Evolutionary conservation across 805 yeast genomes (phyloP), one percentile per base, ranked within the genome.

Genomic region (Scheffersomyces stipitis): DNA sequence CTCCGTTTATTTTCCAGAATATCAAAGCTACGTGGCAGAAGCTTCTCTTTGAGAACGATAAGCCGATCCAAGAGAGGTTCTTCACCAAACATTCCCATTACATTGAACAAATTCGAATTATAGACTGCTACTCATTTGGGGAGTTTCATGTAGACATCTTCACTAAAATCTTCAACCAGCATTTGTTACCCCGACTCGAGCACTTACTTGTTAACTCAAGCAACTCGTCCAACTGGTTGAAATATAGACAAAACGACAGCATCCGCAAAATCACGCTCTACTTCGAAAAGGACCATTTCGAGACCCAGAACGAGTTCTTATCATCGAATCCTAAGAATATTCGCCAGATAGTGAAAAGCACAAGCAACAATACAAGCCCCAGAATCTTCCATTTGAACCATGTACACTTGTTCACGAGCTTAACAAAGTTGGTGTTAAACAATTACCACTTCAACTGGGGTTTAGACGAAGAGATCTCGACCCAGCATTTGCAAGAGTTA

Each of bases 361-460:
- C 24, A n/a, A 20, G 4, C 17, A 9, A n/a, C 16, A 8, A 48
- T 40, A 32, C 38, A 8, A 34, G 45, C 26, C 61, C 60, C 13
- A 52, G 62, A 33, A 58, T 57, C 14, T 77, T 77, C 47, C 66
- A 65, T 39, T 48, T 76, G 41, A 55, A 62, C 28, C 81, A 77
- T 50, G 51, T 76, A 27, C 49, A 44, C 18, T 52, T 63, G 5
- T 73, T 75, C 41, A 41, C 45, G 1, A 41, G 49, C 4, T 49
- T 78, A 29, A 39, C 50, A 6, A 49, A 48, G 13, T 45, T 76
- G n/a, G 45, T 52, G 1, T 55, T 77, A 10, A 40, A 58, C 33
- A 62, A 69, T 14, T 77, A 64, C 52, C 56, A 70, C 61, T 52
- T 77, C 58, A 51, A 65, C 56, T 57, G 77, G 75, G 52, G 58